Percentiles rank a stretch among this genome's conserved stretches.
Evolutionary conservation across 768 basidiomycete species (phyloP).

Genomic region (Suillus brevipes): DNA sequence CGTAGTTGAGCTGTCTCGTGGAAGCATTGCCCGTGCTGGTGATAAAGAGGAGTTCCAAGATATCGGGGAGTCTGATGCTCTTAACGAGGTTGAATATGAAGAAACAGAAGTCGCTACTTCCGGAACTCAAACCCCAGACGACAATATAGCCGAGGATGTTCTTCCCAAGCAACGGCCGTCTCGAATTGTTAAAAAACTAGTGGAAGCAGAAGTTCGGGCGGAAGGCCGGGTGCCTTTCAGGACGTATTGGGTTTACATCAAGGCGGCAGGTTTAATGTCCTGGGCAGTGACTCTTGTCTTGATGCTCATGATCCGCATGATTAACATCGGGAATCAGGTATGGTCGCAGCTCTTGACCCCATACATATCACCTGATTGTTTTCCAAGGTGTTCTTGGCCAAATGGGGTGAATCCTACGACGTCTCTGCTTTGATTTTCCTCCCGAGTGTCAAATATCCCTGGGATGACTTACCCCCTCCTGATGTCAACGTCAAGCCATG

Average conservation of each 20-base stretch:
- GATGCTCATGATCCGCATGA: constrained; percentile 53
- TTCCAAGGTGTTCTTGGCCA: constrained; percentile 60
- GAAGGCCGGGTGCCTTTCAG: constrained; percentile 60
- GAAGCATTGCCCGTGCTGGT: constrained; percentile 51
- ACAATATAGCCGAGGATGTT: constrained; percentile 37
- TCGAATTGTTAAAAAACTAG: constrained; percentile 47
- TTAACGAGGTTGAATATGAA: constrained; percentile 50
- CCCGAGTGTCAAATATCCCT: constrained; percentile 35
- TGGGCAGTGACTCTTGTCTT: constrained; percentile 56
- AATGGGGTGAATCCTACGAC: constrained; percentile 68
- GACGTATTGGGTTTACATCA: constrained; percentile 65
- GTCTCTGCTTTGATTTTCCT: constrained; percentile 16
- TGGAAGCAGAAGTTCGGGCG: constrained; percentile 64
- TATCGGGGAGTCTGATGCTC: constrained; percentile 42
- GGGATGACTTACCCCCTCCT: constrained; percentile 57
- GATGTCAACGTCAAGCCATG: constrained; percentile 62
- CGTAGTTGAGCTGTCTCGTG: constrained; percentile 60
- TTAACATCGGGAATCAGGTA: constrained; percentile 62
- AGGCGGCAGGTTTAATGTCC: constrained; percentile 54
- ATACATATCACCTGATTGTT: constrained; percentile 5
- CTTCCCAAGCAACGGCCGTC: constrained; percentile 11
- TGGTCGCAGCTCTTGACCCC: constrained; percentile 6
- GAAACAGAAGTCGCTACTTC: constrained; percentile 21
- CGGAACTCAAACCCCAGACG: constrained; percentile 16
- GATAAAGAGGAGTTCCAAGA: constrained; percentile 47